phyloP scores from a whole-genome alignment of 768 basidiomycete genomes.

The Chalciporus pseudorubinellus region DNA sequence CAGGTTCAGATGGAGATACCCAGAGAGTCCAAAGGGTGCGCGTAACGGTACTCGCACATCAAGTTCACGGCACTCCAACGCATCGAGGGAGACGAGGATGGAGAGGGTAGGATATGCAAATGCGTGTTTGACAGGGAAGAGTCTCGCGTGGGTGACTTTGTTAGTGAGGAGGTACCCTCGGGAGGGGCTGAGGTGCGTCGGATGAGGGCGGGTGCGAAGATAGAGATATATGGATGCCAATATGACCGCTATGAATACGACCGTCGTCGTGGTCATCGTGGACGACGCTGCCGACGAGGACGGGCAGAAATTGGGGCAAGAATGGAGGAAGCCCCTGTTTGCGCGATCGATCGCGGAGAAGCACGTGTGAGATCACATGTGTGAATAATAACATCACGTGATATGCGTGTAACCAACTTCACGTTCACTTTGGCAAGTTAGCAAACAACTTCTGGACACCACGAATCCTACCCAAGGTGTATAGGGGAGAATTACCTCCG shows the following conservation, averaged over 20 bases:
- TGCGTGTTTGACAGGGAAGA: constrained; percentile 50
- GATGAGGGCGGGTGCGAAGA: background rate
- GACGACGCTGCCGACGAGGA: no score
- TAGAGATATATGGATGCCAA: background rate
- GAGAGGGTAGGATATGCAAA: constrained; percentile 63
- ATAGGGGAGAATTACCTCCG: no score
- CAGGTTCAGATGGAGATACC: no score
- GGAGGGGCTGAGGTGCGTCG: background rate
- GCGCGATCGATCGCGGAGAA: no score
- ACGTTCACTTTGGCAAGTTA: no score
- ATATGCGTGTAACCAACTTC: background rate
- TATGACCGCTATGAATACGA: background rate
- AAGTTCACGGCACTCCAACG: constrained; percentile 40
- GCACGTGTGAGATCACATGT: no score
- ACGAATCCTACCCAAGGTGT: no score
- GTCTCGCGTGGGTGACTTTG: constrained; percentile 51
- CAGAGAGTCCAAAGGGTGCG: no score
- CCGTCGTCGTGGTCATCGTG: background rate
- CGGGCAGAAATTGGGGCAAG: no score
- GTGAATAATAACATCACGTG: background rate
- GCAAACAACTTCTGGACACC: no score
- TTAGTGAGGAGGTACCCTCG: constrained; percentile 49
- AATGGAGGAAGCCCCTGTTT: no score
- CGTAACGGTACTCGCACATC: no score
- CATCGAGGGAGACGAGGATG: constrained; percentile 53